Evolutionary conservation across 83 land plant genomes (phyloP).

Genomic region (Picea abies): DNA sequence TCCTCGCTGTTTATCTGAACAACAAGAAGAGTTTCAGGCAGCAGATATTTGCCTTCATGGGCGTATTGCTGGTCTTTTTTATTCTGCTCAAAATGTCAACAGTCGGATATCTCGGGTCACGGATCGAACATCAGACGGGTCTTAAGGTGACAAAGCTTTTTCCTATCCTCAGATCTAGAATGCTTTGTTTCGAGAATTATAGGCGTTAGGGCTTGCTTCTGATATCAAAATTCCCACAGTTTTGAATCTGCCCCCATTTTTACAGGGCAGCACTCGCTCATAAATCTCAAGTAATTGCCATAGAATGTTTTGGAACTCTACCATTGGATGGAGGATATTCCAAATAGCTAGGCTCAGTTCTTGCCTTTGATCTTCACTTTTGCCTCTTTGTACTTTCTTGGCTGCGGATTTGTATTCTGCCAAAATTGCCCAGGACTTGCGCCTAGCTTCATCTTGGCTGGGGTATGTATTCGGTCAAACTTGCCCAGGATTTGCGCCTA

Average conservation of each 20-base stretch:
- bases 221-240: no score
- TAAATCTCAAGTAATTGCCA: no score
- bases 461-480: no score
- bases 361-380: neutral
- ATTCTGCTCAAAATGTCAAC: neutral
- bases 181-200: neutral
- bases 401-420: neutral
- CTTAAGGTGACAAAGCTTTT: neutral
- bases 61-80: neutral
- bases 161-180: neutral
- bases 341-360: neutral
- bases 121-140: conserved; percentile 13
- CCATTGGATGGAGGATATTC: neutral
- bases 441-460: no score
- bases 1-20: neutral
- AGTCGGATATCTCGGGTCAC: conserved; percentile 14
- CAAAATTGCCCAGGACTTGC: neutral
- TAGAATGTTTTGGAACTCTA: neutral
- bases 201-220: neutral
- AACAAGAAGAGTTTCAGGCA: conserved; percentile 4
- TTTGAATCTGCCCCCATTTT: neutral
- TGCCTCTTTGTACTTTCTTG: neutral
- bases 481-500: no score
- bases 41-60: neutral
- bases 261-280: neutral